Base-by-base conservation (phyloP, 2,329 filamentous ascomycete genomes). In the Ceratocystis cubensis region DNA sequence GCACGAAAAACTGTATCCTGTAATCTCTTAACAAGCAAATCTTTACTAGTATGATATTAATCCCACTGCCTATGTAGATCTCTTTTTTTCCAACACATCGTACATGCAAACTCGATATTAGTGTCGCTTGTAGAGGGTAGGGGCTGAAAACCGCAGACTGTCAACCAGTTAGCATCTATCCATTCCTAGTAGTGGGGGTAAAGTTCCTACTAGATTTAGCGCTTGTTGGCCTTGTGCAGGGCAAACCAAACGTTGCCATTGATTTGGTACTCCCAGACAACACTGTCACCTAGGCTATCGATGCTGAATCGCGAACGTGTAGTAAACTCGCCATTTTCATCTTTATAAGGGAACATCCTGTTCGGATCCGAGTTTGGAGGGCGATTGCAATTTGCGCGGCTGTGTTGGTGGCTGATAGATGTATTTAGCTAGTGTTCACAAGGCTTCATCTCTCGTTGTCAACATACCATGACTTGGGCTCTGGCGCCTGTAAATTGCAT, bases 301-400 rank as follows among this genome's bases (percentile, higher is more conserved):
- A 87, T 83, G 65, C 82, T 81, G 73, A 79, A 79, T 41, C 84
- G 81, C 73, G 79, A 83, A 73, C 82, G 80, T 73, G 84, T 78
- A 45, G 80, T 81, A 80, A 81, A 86, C 68, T 80, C 79, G 63
- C 82, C 80, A 73, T 87, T 83, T 70, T 82, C 74, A 75, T 87
- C 83, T 67, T 82, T 81, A 71, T 81, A 79, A 76, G 80, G 83
- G 75, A 86, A 87, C 76, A 83, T 81, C 69, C 83, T 82, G 57
- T 78, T 78, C 48, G 81, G 80, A 73, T 85, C 80, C 69, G 84
- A 80, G 71, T 86, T 84, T 22, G 79, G 78, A 1, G 84, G 84
- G 28, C 2, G 3, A n/a, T n/a, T 20, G 28, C 6, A 20, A 8
- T 37, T 15, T n/a, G 56, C 17, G 6, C 28, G 56, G 33, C 0